These are phyloP conservation scores for Arthrobotrys sphaeroides DNA, from an alignment of 2,329 filamentous ascomycete genomes.

Conservation along the genomic window DNA sequence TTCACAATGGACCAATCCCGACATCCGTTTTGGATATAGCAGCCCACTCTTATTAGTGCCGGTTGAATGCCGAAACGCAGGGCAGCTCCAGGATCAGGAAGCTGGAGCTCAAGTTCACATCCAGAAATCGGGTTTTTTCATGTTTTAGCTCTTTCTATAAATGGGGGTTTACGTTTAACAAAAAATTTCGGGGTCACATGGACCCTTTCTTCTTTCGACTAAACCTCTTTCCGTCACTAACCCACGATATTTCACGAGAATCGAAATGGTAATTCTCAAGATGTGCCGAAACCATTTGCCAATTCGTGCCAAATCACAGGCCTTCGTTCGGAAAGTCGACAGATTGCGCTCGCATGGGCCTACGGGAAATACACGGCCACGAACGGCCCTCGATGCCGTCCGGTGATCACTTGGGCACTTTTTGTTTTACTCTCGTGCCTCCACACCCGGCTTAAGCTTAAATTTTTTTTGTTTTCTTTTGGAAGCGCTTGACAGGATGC, in stretches of 20 bases:
- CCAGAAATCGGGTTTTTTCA: slow-evolving; percentile 30
- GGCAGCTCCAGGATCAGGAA: slow-evolving; percentile 54
- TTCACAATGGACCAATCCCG: slow-evolving; percentile 42
- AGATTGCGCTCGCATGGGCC: slow-evolving; percentile 44
- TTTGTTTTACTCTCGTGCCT: slow-evolving; percentile 25
- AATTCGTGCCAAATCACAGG: slow-evolving; percentile 35
- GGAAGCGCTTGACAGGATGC: slow-evolving; percentile 13
- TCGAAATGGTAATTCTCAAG: slow-evolving; percentile 27
- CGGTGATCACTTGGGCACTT: slow-evolving; percentile 36
- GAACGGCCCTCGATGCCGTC: slow-evolving; percentile 53
- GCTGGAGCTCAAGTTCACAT: slow-evolving; percentile 44
- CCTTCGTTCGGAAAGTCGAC: slow-evolving; percentile 47
- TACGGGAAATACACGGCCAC: slow-evolving; percentile 49
- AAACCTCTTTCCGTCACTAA: slow-evolving; percentile 50
- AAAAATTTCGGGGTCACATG: slow-evolving; percentile 44
- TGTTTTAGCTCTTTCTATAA: slow-evolving; percentile 51
- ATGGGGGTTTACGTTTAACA: slow-evolving; percentile 50
- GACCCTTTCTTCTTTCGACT: slow-evolving; percentile 51
- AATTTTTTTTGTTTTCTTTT: slow-evolving; percentile 40
- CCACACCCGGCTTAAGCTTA: slow-evolving; percentile 48
- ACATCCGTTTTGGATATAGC: slow-evolving; percentile 50
- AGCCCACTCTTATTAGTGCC: slow-evolving; percentile 38
- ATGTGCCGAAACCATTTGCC: slow-evolving; percentile 38
- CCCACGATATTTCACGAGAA: slow-evolving; percentile 39
- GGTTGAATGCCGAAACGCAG: slow-evolving; percentile 54